Evolutionary conservation across 495 filamentous ascomycete species (phyloP), one percentile per base, ranked within the genome.

Genomic region (Aspergillus ostianus): DNA sequence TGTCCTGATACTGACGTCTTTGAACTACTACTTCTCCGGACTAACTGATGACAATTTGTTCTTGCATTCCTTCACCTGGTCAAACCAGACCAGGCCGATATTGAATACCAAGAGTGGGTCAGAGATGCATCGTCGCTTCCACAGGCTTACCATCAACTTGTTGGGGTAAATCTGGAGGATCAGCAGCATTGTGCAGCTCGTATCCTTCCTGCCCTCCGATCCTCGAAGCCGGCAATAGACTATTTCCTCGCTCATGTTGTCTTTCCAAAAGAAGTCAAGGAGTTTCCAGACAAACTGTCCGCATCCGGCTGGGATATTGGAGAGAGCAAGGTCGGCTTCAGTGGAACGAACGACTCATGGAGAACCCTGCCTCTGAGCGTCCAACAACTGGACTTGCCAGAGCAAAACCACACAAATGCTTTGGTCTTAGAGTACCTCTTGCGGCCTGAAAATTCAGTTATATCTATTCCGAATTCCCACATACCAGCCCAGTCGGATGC

Each of bases 281-380:
- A 83, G 51, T 92, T 90, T 57, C 80, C 84, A 0, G 58, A 79
- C 1, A 92, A 89, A 64, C 72, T 91, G 2, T 85, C 84, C 0
- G 77, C 85, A 0, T 90, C 88, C 0, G 88, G 85, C 0, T 92
- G 88, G 86, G 88, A 92, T 65, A 75, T 90, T 44, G 81, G 41
- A 76, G 55, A 53, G 56, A 3, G 83, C 79, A 60, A 50, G 18
- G 0, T 82, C 0, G 88, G 88, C 0, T 91, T 92, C 60, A 90
- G 87, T 67, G 88, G 89, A 2, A 93, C 88, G 0, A 90, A 88
- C 45, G 87, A 93, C 64, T 84, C 79, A 19, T 76, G 79, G 49
- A 63, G 74, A 26, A 66, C 84, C 3, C 72, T 90, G 0, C 87
- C 88, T 0, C 66, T 88, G 1, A 69, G 70, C 15, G 73, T 90